Percentiles rank a stretch among this genome's conserved stretches.
phyloP scores from a whole-genome alignment of 2,329 filamentous ascomycete genomes.

The Fusarium sp. region DNA sequence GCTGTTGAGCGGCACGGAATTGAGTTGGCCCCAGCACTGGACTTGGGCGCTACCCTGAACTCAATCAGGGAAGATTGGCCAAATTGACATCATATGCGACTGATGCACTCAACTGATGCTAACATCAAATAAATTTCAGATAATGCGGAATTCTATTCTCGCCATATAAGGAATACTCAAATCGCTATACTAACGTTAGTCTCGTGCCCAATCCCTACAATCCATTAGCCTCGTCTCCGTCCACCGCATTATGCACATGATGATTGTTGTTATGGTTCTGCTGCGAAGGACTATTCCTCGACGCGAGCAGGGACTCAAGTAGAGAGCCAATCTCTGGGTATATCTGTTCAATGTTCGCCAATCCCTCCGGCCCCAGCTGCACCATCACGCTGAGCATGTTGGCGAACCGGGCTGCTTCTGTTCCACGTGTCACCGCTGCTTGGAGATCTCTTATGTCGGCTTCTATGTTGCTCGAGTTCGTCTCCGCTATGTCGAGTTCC shows the following conservation, averaged over 20 bases:
- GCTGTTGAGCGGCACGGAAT: accelerated
- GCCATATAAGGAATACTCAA: conserved; percentile 3
- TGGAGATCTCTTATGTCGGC: conserved; percentile 40
- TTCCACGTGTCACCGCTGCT: conserved; percentile 33
- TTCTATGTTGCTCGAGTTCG: conserved; percentile 29
- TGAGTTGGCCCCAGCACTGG: background rate
- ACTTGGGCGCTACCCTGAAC: background rate
- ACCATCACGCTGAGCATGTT: conserved; percentile 42
- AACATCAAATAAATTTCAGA: background rate
- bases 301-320: conserved; percentile 37
- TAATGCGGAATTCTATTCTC: conserved; percentile 17
- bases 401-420: conserved; percentile 38
- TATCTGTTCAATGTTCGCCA: conserved; percentile 42
- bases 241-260: conserved; percentile 21
- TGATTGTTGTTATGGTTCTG: conserved; percentile 19
- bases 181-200: conserved; percentile 13
- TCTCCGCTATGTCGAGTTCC: conserved; percentile 34
- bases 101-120: background rate
- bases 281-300: conserved; percentile 26
- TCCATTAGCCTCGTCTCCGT: conserved; percentile 31
- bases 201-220: conserved; percentile 1
- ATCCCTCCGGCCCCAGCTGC: conserved; percentile 39
- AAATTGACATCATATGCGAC: background rate
- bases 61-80: background rate
- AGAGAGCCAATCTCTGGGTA: conserved; percentile 44